Conservation (phyloP, 192 early-diverging fungal genomes). For the Backusella tuberculispora region DNA sequence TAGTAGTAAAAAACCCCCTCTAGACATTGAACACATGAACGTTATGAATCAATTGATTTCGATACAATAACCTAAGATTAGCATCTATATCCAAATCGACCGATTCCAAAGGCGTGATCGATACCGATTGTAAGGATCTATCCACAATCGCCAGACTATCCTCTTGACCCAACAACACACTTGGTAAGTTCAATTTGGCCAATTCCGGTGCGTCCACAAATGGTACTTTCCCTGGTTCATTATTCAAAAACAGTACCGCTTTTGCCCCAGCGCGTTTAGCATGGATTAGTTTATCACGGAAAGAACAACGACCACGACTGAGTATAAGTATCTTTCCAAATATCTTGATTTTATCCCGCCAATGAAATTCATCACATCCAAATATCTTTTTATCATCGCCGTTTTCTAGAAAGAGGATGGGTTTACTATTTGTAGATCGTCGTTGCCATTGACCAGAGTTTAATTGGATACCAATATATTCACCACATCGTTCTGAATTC, state of each 20-base stretch:
- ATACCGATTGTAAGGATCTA: neutral
- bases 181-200: neutral
- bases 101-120: neutral
- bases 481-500: neutral
- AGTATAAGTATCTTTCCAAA: constrained; percentile 44
- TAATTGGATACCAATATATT: neutral
- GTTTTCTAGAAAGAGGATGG: neutral
- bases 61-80: neutral
- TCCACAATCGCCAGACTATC: constrained; percentile 18
- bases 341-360: constrained; percentile 30
- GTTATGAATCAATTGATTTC: constrained; percentile 1
- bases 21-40: neutral
- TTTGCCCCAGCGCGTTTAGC: constrained; percentile 51
- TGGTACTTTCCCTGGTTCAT: constrained; percentile 24
- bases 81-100: constrained; percentile 4
- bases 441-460: neutral
- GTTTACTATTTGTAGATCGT: neutral
- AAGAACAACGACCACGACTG: constrained; percentile 49
- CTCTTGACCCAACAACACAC: constrained; percentile 14
- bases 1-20: no score
- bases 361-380: constrained; percentile 44
- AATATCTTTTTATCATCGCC: neutral
- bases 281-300: constrained; percentile 46
- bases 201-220: neutral
- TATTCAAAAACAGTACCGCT: constrained; percentile 44